Evolutionary conservation across 2,329 filamentous ascomycete genomes (phyloP).

Genomic region (Capronia coronata): DNA sequence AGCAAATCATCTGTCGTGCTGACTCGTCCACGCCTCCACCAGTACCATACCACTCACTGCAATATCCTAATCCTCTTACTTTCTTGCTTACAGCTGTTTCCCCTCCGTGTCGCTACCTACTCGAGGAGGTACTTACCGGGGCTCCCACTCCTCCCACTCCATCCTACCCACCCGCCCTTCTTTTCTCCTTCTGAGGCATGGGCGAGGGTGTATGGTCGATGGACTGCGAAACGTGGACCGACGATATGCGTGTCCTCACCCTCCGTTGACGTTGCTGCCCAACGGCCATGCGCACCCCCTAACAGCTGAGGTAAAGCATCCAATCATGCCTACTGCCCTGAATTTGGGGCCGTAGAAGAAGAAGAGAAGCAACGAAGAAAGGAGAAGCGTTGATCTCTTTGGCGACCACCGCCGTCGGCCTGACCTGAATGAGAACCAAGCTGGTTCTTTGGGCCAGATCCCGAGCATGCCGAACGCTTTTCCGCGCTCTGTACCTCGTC

Average conservation of each 20-base stretch:
- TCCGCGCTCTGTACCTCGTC: slow-evolving; percentile 15
- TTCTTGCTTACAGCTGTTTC: neutral
- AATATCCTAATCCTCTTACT: neutral
- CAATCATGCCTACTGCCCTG: slow-evolving; percentile 16
- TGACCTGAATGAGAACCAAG: neutral
- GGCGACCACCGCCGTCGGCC: neutral
- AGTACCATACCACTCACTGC: neutral
- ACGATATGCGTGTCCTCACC: slow-evolving; percentile 11
- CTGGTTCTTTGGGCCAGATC: slow-evolving; percentile 5
- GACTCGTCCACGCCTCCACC: neutral
- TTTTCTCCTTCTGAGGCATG: neutral
- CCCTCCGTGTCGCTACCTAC: neutral
- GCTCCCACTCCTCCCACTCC: slow-evolving; percentile 5
- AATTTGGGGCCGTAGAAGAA: slow-evolving; percentile 1
- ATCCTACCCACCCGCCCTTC: neutral
- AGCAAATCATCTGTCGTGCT: neutral
- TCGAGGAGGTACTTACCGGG: neutral
- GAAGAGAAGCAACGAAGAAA: neutral
- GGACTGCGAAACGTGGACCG: slow-evolving; percentile 12
- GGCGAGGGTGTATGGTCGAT: neutral
- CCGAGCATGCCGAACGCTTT: slow-evolving; percentile 1
- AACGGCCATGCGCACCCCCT: slow-evolving; percentile 10
- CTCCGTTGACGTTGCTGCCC: slow-evolving; percentile 18
- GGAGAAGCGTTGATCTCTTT: neutral
- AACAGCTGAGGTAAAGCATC: slow-evolving; percentile 11